phyloP scores from a whole-genome alignment of 176 grass and related monocot genomes.

The Lolium perenne region DNA sequence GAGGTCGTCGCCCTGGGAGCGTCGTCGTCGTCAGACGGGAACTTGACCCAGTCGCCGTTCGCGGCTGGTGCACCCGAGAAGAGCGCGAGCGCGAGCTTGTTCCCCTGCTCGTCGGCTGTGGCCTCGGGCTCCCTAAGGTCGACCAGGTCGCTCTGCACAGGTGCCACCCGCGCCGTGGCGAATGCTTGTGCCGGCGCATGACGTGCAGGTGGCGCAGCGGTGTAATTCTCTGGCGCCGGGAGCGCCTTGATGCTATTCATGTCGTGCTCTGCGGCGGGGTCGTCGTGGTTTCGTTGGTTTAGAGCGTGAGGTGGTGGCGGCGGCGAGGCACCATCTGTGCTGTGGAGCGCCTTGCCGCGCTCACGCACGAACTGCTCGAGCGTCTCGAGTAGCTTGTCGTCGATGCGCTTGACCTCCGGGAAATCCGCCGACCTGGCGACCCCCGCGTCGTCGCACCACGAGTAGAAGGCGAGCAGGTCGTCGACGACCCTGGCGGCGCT shows the following conservation, averaged over 20 bases:
- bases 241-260: constrained; percentile 66
- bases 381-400: constrained; percentile 62
- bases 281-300: not conserved
- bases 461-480: constrained; percentile 58
- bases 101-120: constrained; percentile 54
- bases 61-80: constrained; percentile 48
- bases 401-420: constrained; percentile 62
- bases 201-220: not conserved
- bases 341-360: constrained; percentile 38
- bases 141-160: constrained; percentile 50
- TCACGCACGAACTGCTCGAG: constrained; percentile 76
- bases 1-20: constrained; percentile 45
- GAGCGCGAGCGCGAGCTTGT: constrained; percentile 80
- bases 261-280: not conserved
- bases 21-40: constrained; percentile 54
- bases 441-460: constrained; percentile 64
- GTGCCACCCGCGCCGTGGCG: not conserved
- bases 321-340: constrained; percentile 5
- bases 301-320: constrained; percentile 20
- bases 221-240: constrained; percentile 49
- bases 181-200: not conserved
- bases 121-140: constrained; percentile 59
- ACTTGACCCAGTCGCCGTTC: constrained; percentile 62
- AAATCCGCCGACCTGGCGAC: constrained; percentile 57
- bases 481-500: constrained; percentile 70